Evolutionary conservation across 768 basidiomycete genomes (phyloP).

Genomic region (Terana coerulea): DNA sequence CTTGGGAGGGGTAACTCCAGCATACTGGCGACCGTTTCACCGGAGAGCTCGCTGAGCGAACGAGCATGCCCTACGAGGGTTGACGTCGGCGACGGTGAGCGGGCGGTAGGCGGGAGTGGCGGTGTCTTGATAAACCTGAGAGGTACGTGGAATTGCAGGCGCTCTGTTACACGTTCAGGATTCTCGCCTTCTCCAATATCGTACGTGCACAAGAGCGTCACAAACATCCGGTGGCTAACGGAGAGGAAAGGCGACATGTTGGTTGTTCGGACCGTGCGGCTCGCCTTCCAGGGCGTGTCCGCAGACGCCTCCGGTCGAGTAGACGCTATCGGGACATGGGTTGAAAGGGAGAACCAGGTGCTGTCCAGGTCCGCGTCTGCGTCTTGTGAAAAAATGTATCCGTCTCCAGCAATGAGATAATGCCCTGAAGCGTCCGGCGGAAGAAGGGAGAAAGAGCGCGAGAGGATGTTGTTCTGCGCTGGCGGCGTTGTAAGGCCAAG

Average conservation of each 20-base stretch:
- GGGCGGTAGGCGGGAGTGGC: conserved; percentile 1
- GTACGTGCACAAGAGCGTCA: conserved; percentile 58
- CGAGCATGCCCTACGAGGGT: conserved; percentile 8
- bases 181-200: conserved; percentile 35
- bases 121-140: conserved; percentile 20
- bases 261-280: conserved; percentile 40
- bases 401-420: conserved; percentile 46
- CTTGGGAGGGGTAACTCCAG: conserved; percentile 38
- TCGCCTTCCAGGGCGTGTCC: conserved; percentile 38
- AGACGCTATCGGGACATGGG: conserved; percentile 45
- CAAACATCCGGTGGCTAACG: conserved; percentile 48
- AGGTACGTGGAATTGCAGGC: conserved; percentile 22
- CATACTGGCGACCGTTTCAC: conserved; percentile 45
- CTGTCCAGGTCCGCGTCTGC: conserved; percentile 22
- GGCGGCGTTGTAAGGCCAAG: conserved; percentile 35
- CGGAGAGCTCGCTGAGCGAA: conserved; percentile 4
- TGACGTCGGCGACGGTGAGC: conserved; percentile 21
- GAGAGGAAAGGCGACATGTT: conserved; percentile 51
- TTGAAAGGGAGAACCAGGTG: conserved; percentile 60
- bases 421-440: conserved; percentile 37
- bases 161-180: conserved; percentile 16
- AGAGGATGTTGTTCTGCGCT: conserved; percentile 24
- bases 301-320: conserved; percentile 19
- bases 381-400: conserved; percentile 45
- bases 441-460: conserved; percentile 48